Evolutionary conservation across 371 early-diverging fungal species (phyloP).

Genomic region (Mortierella sp.): DNA sequence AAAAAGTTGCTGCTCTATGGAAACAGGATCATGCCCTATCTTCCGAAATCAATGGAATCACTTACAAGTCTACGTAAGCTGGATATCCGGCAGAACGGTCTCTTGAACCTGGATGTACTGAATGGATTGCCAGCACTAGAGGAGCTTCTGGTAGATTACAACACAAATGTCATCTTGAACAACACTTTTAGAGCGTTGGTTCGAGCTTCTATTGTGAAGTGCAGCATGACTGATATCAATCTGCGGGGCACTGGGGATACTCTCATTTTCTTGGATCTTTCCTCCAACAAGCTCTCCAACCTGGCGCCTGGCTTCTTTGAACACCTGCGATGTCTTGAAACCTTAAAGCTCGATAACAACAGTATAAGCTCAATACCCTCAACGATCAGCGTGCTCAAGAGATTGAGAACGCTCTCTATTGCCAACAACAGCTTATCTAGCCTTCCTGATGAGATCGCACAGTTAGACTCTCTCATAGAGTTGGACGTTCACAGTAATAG

Average conservation of each 20-base stretch:
- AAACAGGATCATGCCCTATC: slow-evolving; percentile 76
- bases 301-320: slow-evolving; percentile 75
- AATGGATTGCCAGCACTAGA: slow-evolving; percentile 71
- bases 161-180: slow-evolving; percentile 68
- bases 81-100: slow-evolving; percentile 80
- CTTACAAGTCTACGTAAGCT: slow-evolving; percentile 77
- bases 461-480: slow-evolving; percentile 62
- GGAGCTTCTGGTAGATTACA: slow-evolving; percentile 76
- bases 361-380: slow-evolving; percentile 77
- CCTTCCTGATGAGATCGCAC: slow-evolving; percentile 73
- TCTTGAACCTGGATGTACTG: slow-evolving; percentile 73
- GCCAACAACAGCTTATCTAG: slow-evolving; percentile 76
- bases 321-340: slow-evolving; percentile 66
- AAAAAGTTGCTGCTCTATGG: slow-evolving; percentile 76
- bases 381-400: slow-evolving; percentile 68
- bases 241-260: slow-evolving; percentile 44
- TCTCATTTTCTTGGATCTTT: slow-evolving; percentile 71
- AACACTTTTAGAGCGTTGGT: slow-evolving; percentile 60
- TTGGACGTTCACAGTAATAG: slow-evolving; percentile 81
- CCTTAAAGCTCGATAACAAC: slow-evolving; percentile 79
- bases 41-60: slow-evolving; percentile 75
- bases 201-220: slow-evolving; percentile 62
- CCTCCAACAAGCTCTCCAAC: slow-evolving; percentile 80
- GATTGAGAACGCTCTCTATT: slow-evolving; percentile 71
- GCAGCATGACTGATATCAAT: slow-evolving; percentile 69